A percentile compares a stretch with the other conserved stretches of the same genome.
Evolutionary conservation across 192 early-diverging fungal genomes (phyloP).

Genomic region (Podila epicladia): DNA sequence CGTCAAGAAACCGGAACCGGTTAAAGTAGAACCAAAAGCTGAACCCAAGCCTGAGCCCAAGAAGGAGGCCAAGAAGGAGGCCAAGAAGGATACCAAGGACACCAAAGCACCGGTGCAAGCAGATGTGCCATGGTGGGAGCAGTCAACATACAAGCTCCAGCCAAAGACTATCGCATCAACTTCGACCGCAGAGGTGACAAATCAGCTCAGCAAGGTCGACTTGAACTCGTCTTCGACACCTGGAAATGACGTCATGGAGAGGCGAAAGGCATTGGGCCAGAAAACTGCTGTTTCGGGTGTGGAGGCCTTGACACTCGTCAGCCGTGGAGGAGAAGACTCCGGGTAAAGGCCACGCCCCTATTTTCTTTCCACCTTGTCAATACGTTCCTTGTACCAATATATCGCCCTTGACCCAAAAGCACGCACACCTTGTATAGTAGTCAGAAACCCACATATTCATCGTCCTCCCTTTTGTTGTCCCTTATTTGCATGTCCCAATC

Average conservation of each 20-base stretch:
- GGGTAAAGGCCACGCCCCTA: slow-evolving; percentile 32
- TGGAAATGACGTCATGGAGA: slow-evolving; percentile 12
- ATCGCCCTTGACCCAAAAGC: no score
- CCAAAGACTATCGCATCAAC: background rate
- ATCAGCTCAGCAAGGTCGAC: background rate
- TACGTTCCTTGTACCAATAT: no score
- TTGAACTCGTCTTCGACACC: background rate
- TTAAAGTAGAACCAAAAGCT: background rate
- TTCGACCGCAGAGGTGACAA: background rate
- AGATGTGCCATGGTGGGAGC: slow-evolving; percentile 46
- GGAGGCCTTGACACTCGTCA: slow-evolving; percentile 33
- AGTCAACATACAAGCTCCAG: slow-evolving; percentile 38
- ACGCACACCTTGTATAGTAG: no score
- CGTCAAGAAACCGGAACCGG: slow-evolving; percentile 21
- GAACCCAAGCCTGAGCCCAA: background rate
- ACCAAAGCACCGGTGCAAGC: background rate
- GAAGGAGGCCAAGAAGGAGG: slow-evolving; percentile 3
- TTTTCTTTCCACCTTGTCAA: background rate
- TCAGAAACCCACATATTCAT: no score
- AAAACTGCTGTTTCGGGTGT: slow-evolving; percentile 15
- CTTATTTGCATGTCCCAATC: background rate
- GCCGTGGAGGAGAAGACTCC: slow-evolving; percentile 39
- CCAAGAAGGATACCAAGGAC: slow-evolving; percentile 2
- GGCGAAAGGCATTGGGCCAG: slow-evolving; percentile 20
- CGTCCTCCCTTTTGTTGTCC: background rate